These are phyloP conservation scores for Urostyla sp. DNA, from an alignment of 73 alveolate genomes.

Conservation along the genomic window DNA sequence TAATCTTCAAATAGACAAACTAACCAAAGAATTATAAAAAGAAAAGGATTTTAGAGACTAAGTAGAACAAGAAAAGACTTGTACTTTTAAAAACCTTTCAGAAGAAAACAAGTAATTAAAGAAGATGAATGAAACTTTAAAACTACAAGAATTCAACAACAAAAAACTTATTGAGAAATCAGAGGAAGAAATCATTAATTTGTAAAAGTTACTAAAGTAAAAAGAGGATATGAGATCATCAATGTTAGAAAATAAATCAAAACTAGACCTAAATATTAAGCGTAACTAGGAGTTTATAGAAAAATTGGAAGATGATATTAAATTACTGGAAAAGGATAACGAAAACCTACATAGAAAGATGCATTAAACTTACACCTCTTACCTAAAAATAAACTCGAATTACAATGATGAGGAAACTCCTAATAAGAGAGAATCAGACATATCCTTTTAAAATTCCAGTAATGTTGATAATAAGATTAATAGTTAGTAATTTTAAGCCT, in stretches of 20 bases:
- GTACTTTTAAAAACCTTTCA: slow-evolving; percentile 35
- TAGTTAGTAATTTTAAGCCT: not conserved
- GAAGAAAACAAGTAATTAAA: slow-evolving; percentile 27
- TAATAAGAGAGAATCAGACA: slow-evolving; percentile 12
- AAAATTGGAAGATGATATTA: not conserved
- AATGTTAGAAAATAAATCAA: slow-evolving; percentile 17
- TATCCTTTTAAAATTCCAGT: slow-evolving; percentile 9
- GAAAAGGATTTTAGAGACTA: slow-evolving; percentile 5
- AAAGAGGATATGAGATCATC: slow-evolving; percentile 3
- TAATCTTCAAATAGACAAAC: not conserved
- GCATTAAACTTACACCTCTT: slow-evolving; percentile 16
- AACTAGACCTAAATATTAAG: slow-evolving; percentile 15
- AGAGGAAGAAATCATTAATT: slow-evolving; percentile 3
- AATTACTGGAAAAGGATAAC: slow-evolving; percentile 36
- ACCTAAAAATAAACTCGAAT: not conserved
- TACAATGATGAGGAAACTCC: slow-evolving; percentile 4
- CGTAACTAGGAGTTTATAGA: slow-evolving; percentile 10
- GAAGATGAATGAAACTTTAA: slow-evolving; percentile 40
- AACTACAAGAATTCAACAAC: slow-evolving; percentile 9
- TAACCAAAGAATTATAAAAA: not conserved
- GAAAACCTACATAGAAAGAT: slow-evolving; percentile 39
- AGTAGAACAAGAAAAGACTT: slow-evolving; percentile 12
- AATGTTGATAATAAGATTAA: not conserved
- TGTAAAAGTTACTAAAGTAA: not conserved
- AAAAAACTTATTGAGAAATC: not conserved